Evolutionary conservation across 1,139 yeast species (phyloP).

Genomic region (Eremothecium gossypii): DNA sequence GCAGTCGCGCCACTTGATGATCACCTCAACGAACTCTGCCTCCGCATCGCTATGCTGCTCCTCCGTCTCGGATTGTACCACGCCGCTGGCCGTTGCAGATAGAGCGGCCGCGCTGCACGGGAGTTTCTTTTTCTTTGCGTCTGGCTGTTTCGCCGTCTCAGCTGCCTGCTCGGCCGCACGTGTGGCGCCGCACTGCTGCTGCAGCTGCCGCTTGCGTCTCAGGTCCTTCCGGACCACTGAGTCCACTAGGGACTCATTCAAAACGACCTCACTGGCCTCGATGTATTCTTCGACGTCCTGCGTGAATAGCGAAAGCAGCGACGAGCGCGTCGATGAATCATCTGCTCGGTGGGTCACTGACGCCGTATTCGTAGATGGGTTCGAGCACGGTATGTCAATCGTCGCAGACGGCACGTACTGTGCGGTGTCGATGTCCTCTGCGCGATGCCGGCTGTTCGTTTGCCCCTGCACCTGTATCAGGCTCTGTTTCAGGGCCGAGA

Average conservation of each 20-base stretch:
- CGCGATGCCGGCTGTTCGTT: neutral
- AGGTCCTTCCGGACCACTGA: conserved; percentile 19
- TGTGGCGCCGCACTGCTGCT: conserved; percentile 1
- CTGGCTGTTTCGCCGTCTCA: neutral
- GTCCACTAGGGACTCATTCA: conserved; percentile 19
- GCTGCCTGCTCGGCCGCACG: neutral
- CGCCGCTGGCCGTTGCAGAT: neutral
- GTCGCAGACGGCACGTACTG: conserved; percentile 1
- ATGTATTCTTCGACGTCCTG: conserved; percentile 17
- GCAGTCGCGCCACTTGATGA: conserved; percentile 26
- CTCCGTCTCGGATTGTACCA: neutral
- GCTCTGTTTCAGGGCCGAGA: conserved; percentile 17
- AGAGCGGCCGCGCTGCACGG: neutral
- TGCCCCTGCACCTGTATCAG: conserved; percentile 8
- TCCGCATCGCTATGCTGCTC: neutral
- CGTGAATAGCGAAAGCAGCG: conserved; percentile 4
- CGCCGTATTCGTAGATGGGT: neutral
- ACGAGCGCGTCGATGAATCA: neutral
- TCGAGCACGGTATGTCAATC: conserved; percentile 7
- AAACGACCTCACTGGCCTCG: conserved; percentile 20
- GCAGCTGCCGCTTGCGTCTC: conserved; percentile 20
- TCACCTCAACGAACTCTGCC: conserved; percentile 15
- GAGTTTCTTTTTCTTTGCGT: neutral
- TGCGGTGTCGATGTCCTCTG: neutral
- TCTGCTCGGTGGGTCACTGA: conserved; percentile 1